phyloP scores from a whole-genome alignment of 768 basidiomycete genomes.

The Boletus speciosus region DNA sequence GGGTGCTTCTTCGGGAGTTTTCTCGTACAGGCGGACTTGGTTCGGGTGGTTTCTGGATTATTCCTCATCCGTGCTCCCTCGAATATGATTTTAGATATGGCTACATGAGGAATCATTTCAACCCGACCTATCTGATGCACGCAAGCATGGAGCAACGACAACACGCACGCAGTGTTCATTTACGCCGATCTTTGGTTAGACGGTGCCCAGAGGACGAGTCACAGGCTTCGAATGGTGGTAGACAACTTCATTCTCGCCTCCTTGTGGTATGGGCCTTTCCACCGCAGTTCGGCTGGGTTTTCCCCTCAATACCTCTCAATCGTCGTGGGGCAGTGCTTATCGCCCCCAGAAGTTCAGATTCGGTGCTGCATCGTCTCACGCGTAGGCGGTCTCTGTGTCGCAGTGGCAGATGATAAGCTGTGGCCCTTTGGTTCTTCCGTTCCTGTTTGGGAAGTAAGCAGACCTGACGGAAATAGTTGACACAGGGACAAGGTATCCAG shows the following conservation, averaged over 20 bases:
- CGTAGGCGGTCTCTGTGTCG: neutral
- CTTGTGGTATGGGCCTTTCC: neutral
- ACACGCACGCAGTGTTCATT: neutral
- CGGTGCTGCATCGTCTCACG: neutral
- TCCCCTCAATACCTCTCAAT: neutral
- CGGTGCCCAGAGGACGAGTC: neutral
- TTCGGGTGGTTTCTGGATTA: neutral
- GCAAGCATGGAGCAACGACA: neutral
- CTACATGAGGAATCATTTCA: neutral
- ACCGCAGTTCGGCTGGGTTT: neutral
- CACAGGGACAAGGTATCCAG: neutral
- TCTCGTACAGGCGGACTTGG: neutral
- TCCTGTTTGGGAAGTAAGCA: neutral
- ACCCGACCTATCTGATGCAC: neutral
- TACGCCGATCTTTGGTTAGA: neutral
- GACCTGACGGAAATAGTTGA: neutral
- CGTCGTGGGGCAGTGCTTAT: constrained; percentile 6
- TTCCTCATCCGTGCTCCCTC: no score
- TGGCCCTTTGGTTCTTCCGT: neutral
- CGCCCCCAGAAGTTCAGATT: neutral
- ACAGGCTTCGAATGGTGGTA: neutral
- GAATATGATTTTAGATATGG: neutral
- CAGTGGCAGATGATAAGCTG: no score
- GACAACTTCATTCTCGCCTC: neutral
- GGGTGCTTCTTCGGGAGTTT: neutral